Base-by-base conservation (phyloP, 495 filamentous ascomycete species). In the Annulohypoxylon bovei region DNA sequence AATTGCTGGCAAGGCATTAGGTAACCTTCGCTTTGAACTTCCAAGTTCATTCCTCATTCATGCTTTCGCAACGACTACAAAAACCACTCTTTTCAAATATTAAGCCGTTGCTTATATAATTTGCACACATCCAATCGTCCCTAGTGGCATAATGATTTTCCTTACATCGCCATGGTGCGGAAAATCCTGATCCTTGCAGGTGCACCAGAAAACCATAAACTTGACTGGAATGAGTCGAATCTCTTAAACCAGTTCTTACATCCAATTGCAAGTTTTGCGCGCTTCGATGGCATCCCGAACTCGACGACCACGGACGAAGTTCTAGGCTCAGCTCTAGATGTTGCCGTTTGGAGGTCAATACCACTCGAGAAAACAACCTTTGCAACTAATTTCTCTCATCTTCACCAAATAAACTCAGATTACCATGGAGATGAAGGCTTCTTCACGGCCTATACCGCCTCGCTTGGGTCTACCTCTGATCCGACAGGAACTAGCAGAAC, bases 121-220 rank as follows among this genome's bases (percentile, higher is more conserved):
- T 35, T 18, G 11, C n/a, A 42, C 16, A 16, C 0, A 20, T 62
- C 16, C 14, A 32, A 49, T 46, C 35, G n/a, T 1, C 30, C 12
- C 14, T 27, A 40, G 2, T 35, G 2, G 25, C 54, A 65, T 30
- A 2, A 70, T 65, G 67, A 25, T 58, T 63, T 30, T 32, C 12
- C 42, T 39, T 50, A 46, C 39, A 32, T 69, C 57, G 64, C 47
- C 33, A 88, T 88, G 87, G 68, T 82, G 57, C 62, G 47, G 63
- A 85, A 82, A 65, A 70, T 84, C 40, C 78, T 90, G 50, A 86
- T 92, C 55, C 81, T 91, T 39, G 77, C 87, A 63, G 91, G 91
- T 6, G 88, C 90, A 16, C 91, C 91, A 25, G 81, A 86, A 23
- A 69, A 72, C 18, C 70, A 67, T 37, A 79, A 78, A 28, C 80